Percentiles rank a stretch among this genome's conserved stretches.
Conservation (phyloP, 768 basidiomycete species). For the Tylopilus balloui region DNA sequence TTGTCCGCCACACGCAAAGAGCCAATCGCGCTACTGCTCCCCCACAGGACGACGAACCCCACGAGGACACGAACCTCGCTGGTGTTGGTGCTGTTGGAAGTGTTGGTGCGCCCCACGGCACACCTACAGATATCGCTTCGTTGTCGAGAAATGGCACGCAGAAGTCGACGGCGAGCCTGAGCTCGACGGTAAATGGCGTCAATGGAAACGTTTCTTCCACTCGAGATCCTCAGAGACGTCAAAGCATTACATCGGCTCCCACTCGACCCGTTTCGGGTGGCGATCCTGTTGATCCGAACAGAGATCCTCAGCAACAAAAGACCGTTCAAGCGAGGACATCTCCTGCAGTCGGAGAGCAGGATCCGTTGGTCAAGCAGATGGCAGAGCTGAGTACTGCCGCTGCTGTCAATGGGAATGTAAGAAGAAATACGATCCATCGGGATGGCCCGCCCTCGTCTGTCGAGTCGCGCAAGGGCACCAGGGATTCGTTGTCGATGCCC, state of each 20-base stretch:
- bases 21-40: slow-evolving; percentile 19
- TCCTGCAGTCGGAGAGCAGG: slow-evolving; percentile 40
- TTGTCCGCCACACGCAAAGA: slow-evolving; percentile 41
- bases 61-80: slow-evolving; percentile 50
- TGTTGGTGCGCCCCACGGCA: slow-evolving; percentile 35
- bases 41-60: slow-evolving; percentile 42
- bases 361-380: slow-evolving; percentile 65
- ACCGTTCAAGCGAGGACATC: slow-evolving; percentile 18
- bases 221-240: slow-evolving; percentile 24
- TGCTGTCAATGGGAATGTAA: slow-evolving; percentile 11
- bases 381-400: slow-evolving; percentile 43
- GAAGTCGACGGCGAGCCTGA: slow-evolving; percentile 22
- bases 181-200: slow-evolving; percentile 30
- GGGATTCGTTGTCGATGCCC: slow-evolving; percentile 26
- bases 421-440: slow-evolving; percentile 27
- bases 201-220: slow-evolving; percentile 29
- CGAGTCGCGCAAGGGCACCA: slow-evolving; percentile 25
- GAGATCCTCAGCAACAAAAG: slow-evolving; percentile 54
- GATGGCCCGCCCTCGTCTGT: slow-evolving; percentile 19
- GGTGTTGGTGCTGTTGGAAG: slow-evolving; percentile 77
- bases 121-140: slow-evolving; percentile 30
- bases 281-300: slow-evolving; percentile 58
- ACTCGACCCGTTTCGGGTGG: slow-evolving; percentile 34
- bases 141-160: slow-evolving; percentile 31
- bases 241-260: slow-evolving; percentile 19